Evolutionary conservation across 192 early-diverging fungal genomes (phyloP).

Genomic region (Piromyces finnis): DNA sequence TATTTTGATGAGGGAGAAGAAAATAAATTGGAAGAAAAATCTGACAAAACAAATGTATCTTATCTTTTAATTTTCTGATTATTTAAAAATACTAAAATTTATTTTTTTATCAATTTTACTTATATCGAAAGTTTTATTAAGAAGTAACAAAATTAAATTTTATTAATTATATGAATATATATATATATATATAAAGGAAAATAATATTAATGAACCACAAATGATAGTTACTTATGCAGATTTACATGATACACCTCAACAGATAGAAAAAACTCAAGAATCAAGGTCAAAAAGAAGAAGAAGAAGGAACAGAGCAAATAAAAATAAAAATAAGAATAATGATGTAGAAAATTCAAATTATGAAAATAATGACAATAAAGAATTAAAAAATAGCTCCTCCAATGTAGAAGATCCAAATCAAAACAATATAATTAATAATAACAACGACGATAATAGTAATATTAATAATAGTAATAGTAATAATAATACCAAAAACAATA

Average conservation of each 20-base stretch:
- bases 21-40: background rate
- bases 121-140: too few relatives aligned
- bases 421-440: background rate
- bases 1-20: background rate
- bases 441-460: background rate
- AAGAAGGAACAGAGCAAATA: background rate
- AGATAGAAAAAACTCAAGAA: background rate
- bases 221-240: background rate
- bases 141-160: too few relatives aligned
- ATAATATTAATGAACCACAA: background rate
- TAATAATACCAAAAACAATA: too few relatives aligned
- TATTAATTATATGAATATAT: too few relatives aligned
- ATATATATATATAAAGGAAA: background rate
- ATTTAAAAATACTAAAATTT: too few relatives aligned
- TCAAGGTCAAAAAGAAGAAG: background rate
- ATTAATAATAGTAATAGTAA: background rate
- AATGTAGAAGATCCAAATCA: background rate
- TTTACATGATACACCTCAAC: background rate
- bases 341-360: background rate
- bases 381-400: background rate
- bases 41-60: background rate
- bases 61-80: too few relatives aligned
- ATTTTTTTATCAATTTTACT: too few relatives aligned
- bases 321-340: background rate
- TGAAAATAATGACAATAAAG: background rate